A percentile compares a stretch with the other conserved stretches of the same genome.
phyloP scores from a whole-genome alignment of 805 yeast genomes.

The Ogataea nonfermentans region DNA sequence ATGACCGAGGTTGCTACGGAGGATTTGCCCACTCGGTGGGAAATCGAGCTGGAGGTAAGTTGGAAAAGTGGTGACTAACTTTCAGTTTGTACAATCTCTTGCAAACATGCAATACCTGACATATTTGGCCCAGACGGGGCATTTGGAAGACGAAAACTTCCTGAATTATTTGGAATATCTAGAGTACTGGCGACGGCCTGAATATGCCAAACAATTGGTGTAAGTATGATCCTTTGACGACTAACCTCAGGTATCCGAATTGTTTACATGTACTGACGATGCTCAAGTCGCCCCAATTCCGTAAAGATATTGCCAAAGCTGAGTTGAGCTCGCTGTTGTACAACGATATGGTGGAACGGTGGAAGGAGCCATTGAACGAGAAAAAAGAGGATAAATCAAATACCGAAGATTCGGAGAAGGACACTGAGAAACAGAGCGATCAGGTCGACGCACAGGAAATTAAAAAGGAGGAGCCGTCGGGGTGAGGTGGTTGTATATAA shows the following conservation, averaged over 20 bases:
- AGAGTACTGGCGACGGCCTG: constrained; percentile 80
- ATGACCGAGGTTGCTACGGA: constrained; percentile 15
- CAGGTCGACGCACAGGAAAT: too few relatives aligned
- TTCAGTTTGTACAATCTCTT: constrained; percentile 81
- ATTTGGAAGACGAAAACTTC: constrained; percentile 68
- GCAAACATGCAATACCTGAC: constrained; percentile 87
- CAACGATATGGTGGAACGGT: constrained; percentile 75
- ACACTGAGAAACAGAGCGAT: background rate
- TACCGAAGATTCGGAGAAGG: background rate
- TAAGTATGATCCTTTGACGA: constrained; percentile 23
- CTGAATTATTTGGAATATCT: constrained; percentile 74
- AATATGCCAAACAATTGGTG: constrained; percentile 67
- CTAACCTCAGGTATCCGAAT: constrained; percentile 64
- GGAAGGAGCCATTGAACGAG: constrained; percentile 45
- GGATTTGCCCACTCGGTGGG: constrained; percentile 77
- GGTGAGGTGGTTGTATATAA: too few relatives aligned
- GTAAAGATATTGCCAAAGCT: constrained; percentile 54
- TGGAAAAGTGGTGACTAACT: constrained; percentile 4
- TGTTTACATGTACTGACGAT: constrained; percentile 78
- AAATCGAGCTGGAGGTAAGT: constrained; percentile 74
- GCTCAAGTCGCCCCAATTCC: constrained; percentile 50
- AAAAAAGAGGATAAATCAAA: background rate
- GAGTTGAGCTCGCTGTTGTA: constrained; percentile 57
- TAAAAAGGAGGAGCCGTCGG: too few relatives aligned
- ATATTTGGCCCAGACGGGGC: constrained; percentile 80